phyloP scores from a whole-genome alignment of 176 grass and related monocot species.

The Rhynchospora breviuscula region DNA sequence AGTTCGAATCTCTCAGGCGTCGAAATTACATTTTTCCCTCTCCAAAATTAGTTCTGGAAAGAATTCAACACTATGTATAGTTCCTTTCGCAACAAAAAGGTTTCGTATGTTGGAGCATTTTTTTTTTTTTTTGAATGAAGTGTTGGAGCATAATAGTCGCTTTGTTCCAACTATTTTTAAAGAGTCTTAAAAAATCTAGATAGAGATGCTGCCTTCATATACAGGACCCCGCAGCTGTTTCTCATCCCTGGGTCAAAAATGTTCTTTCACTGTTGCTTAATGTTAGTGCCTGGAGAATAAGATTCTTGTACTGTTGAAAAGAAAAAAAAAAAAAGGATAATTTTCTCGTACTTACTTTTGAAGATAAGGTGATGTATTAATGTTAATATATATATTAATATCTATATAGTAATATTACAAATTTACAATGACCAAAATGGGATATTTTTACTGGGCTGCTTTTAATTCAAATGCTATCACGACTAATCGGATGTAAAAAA shows the following conservation, averaged over 20 bases:
- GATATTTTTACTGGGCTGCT: not conserved
- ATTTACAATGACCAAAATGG: not conserved
- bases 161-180: no score
- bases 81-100: no score
- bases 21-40: not conserved
- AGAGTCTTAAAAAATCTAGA: no score
- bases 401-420: not conserved
- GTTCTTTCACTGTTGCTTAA: not conserved
- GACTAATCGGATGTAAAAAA: not conserved
- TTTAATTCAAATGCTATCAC: not conserved
- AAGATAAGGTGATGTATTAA: not conserved
- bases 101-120: no score
- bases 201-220: no score
- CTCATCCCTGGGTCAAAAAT: not conserved
- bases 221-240: not conserved
- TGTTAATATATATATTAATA: not conserved
- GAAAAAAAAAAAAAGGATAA: not conserved
- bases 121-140: no score
- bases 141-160: no score
- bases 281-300: not conserved
- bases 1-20: constrained; percentile 65
- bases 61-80: no score
- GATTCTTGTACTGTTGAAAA: not conserved
- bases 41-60: not conserved
- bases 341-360: not conserved